Evolutionary conservation across 768 basidiomycete species (phyloP), one percentile per base, ranked within the genome.

Genomic region (Boletus edulis): DNA sequence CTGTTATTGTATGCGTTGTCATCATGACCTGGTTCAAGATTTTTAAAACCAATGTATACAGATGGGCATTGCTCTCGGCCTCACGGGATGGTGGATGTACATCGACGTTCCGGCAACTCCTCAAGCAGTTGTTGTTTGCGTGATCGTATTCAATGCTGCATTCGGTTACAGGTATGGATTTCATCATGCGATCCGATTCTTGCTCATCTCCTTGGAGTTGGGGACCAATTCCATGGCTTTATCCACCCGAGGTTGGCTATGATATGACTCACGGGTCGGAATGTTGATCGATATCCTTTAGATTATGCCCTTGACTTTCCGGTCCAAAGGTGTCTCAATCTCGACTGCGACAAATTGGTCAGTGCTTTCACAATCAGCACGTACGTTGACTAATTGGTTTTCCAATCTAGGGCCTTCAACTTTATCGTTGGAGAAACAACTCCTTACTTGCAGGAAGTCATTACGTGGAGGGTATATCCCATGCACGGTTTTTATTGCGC

Each of bases 401-500:
- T 46, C 22, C 7, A 14, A 35, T 27, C 11, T 2, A 71, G 83
- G 85, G 78, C 79, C n/a, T 91, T 91, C 77, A 94, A 94, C 71
- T 96, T 87, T 72, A 71, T 94, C 54, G 91, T 98, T 39, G 94
- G 94, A 32, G 88, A 90, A 68, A 77, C 84, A 29, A 98, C 94
- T 0, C 95, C 94, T 2, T 81, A 84, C 51, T 75, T 97, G 38
- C 93, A 96, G 72, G 92, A 94, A 55, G 71, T 81, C 20, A 96
- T 98, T 61, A 81, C 80, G 40, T 98, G 95, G 94, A 80, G 90
- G 45, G 69, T 98, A 51, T 97, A 98, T 73, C 91, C 92, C 0
- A 95, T 98, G 93, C 94, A 96, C 62, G 92, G 87, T 22, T 93
- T 93, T 74, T 94, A 93, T 72, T 94, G 93, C 67, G 82, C 82